Percentiles rank a stretch among this genome's conserved stretches.
phyloP scores from a whole-genome alignment of 176 grass and related monocot genomes.

The Hordeum vulgare region DNA sequence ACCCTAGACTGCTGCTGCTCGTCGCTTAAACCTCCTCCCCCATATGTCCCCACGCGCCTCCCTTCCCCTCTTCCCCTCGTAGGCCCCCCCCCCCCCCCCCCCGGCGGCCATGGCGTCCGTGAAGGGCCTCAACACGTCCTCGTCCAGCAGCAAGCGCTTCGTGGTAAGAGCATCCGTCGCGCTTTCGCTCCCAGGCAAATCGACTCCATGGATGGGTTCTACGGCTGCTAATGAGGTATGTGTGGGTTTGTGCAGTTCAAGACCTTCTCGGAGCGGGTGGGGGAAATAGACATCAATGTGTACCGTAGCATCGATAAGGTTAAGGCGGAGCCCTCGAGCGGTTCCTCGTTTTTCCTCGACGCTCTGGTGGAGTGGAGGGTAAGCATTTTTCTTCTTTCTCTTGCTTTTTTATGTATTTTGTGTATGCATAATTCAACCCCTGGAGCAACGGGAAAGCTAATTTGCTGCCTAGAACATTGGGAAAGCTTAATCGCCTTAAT shows the following conservation, averaged over 20 bases:
- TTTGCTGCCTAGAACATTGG: neutral
- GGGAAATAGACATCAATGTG: slow-evolving; percentile 84
- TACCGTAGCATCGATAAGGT: slow-evolving; percentile 61
- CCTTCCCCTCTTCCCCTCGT: neutral
- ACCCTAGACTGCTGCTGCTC: slow-evolving; percentile 20
- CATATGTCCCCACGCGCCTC: neutral
- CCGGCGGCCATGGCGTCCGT: slow-evolving; percentile 55
- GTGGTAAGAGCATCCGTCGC: slow-evolving; percentile 37
- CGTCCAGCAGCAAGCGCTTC: slow-evolving; percentile 64
- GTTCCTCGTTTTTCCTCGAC: slow-evolving; percentile 85
- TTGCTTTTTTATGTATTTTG: neutral
- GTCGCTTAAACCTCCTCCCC: slow-evolving; percentile 43
- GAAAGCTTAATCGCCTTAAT: neutral
- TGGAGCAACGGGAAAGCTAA: neutral
- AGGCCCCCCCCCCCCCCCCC: neutral
- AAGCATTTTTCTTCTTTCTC: neutral
- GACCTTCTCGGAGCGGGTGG: slow-evolving; percentile 72
- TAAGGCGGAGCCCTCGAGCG: slow-evolving; percentile 64
- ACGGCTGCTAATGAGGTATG: slow-evolving; percentile 5
- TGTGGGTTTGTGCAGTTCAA: slow-evolving; percentile 61
- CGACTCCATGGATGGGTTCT: neutral
- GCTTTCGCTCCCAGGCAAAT: neutral
- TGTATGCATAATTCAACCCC: neutral
- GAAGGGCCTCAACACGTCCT: slow-evolving; percentile 78
- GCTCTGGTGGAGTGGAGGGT: slow-evolving; percentile 74